Conservation (phyloP, 208 protist species). For the Leishmania major region DNA sequence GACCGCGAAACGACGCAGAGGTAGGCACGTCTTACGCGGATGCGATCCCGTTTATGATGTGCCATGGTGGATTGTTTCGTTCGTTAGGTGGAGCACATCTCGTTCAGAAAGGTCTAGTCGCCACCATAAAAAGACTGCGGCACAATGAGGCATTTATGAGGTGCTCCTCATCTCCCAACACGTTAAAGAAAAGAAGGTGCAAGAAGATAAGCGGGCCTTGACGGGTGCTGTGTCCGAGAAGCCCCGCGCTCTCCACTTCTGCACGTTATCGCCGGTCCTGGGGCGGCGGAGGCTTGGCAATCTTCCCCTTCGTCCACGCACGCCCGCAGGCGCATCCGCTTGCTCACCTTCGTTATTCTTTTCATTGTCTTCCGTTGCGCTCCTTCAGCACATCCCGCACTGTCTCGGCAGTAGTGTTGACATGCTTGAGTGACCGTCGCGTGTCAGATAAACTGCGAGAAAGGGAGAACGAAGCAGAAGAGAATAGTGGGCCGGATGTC, state of each 20-base stretch:
- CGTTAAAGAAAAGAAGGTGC: background rate
- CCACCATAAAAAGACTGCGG: no score
- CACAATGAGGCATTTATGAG: no score
- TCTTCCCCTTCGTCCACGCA: background rate
- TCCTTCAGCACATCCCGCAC: slow-evolving; percentile 34
- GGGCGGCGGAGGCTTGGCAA: background rate
- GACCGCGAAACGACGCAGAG: no score
- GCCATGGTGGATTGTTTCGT: no score
- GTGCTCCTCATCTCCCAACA: background rate
- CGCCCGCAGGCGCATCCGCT: background rate
- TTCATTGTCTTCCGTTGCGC: background rate
- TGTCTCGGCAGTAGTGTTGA: slow-evolving; percentile 9
- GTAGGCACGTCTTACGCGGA: background rate
- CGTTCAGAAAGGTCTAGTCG: no score
- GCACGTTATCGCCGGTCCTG: background rate
- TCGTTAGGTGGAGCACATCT: no score
- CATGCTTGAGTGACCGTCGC: no score
- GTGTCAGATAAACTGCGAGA: background rate
- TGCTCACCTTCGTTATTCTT: background rate
- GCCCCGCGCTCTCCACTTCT: no score
- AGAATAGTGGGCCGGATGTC: background rate
- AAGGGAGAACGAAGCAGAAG: background rate
- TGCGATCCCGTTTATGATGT: no score
- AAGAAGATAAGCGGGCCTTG: background rate
- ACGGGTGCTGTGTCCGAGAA: background rate